These are phyloP conservation scores for Citrus hindsii DNA, from an alignment of 345 rosid genomes.

Conservation along the genomic window DNA sequence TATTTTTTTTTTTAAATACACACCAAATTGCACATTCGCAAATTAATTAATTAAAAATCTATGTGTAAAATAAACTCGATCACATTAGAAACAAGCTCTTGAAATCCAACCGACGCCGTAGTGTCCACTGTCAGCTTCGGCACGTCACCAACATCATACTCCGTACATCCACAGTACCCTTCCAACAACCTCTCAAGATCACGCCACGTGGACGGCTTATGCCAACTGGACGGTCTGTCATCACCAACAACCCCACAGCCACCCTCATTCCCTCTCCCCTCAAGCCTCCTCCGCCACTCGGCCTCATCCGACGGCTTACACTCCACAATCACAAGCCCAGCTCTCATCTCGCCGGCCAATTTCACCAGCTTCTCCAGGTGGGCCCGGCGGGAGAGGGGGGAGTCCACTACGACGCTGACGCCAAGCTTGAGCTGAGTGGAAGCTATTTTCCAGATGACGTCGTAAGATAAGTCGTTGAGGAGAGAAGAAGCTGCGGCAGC, in stretches of 20 bases:
- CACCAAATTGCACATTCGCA: too few species aligned
- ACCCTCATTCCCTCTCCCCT: slow-evolving; percentile 24
- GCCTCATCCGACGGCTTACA: slow-evolving; percentile 48
- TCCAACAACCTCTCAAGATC: slow-evolving; percentile 51
- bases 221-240: slow-evolving; percentile 35
- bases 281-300: slow-evolving; percentile 55
- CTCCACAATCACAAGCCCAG: slow-evolving; percentile 45
- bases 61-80: slow-evolving; percentile 28
- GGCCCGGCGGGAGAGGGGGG: slow-evolving; percentile 51
- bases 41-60: too few species aligned
- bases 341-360: slow-evolving; percentile 29
- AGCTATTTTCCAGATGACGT: slow-evolving; percentile 40
- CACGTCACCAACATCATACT: slow-evolving; percentile 51
- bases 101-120: slow-evolving; percentile 21
- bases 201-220: slow-evolving; percentile 66
- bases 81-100: slow-evolving; percentile 29
- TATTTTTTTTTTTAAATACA: too few species aligned
- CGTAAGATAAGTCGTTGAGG: slow-evolving; percentile 63
- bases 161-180: slow-evolving; percentile 53
- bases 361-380: slow-evolving; percentile 41
- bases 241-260: background rate
- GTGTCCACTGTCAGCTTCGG: slow-evolving; percentile 56
- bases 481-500: slow-evolving; percentile 20
- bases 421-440: slow-evolving; percentile 53
- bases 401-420: slow-evolving; percentile 50